Evolutionary conservation across 1,139 yeast genomes (phyloP).

Genomic region (Blastobotrys petasosporus): DNA sequence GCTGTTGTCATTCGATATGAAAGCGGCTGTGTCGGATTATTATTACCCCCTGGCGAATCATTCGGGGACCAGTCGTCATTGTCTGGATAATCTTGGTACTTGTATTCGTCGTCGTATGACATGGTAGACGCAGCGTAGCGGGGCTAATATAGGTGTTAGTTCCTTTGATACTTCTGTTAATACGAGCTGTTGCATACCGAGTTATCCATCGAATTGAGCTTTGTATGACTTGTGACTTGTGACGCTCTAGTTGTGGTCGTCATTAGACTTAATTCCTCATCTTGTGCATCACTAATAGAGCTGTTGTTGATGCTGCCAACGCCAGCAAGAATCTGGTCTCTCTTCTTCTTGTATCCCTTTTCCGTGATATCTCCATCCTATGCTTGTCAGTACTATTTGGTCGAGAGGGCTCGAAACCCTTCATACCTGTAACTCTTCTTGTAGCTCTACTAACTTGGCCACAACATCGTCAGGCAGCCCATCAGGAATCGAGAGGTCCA

Average conservation of each 20-base stretch:
- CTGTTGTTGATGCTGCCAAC: not conserved
- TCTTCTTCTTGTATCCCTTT: conserved; percentile 58
- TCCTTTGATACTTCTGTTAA: too few species aligned
- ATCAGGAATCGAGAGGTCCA: conserved; percentile 43
- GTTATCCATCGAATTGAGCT: conserved; percentile 10
- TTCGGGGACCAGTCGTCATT: conserved; percentile 8
- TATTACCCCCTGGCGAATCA: not conserved
- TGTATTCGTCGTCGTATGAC: not conserved
- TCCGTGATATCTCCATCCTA: conserved; percentile 62
- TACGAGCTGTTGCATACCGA: too few species aligned
- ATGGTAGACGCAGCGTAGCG: not conserved
- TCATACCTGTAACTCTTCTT: conserved; percentile 40
- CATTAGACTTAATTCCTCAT: conserved; percentile 39
- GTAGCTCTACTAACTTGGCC: conserved; percentile 40
- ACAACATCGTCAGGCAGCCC: conserved; percentile 35
- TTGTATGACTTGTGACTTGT: conserved; percentile 3
- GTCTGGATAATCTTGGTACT: not conserved
- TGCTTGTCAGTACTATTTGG: not conserved
- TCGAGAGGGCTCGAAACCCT: not conserved
- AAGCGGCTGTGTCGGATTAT: conserved; percentile 4
- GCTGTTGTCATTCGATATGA: conserved; percentile 20
- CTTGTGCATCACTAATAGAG: not conserved
- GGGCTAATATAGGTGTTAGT: not conserved
- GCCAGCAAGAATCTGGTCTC: conserved; percentile 40
- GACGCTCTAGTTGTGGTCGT: conserved; percentile 14